Evolutionary conservation across 75 land plant genomes (phyloP), one percentile per base, ranked within the genome.

Genomic region (Pinus tabuliformis): DNA sequence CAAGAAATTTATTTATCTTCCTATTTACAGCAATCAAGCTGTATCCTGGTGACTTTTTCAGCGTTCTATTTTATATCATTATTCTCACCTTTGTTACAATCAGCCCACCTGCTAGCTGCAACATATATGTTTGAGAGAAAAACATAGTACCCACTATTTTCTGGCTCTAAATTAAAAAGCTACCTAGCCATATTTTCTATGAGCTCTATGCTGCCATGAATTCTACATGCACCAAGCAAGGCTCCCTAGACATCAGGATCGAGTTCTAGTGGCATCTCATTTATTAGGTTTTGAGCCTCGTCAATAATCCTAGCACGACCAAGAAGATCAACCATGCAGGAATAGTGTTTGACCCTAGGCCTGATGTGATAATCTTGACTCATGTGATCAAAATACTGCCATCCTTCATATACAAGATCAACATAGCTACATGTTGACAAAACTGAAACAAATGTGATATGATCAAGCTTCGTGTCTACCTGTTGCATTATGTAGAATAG

Each of bases 271-370:
- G 79, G 72, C 79, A 76, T 76, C 15, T 64, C 77, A 14, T 77
- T 76, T 36, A 80, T 22, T 16, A 80, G 16, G 5, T 42, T 71
- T 26, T 80, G 15, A 14, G 57, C 80, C 37, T 75, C 78, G 7
- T 20, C 13, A 37, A 80, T 22, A 16, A 30, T 13, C 14, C 81
- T 79, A 49, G 81, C 70, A 12, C 81, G 79, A 15, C 81, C 80
- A 13, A 80, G 81, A 57, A 76, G 79, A 52, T 80, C 81, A 62
- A 80, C 70, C 54, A 80, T 62, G 71, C 81, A 80, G 52, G 63
- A 52, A 80, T 60, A 76, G 54, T 77, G 79, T 15, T 75, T 70
- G 20, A 37, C n/a, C 8, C 18, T 76, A 9, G 52, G 24, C 3
- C 24, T 42, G 22, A 52, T 49, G 7, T 24, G 20, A 75, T 42